phyloP scores from a whole-genome alignment of 129 eudicot genomes.

The Ambrosia artemisiifolia region DNA sequence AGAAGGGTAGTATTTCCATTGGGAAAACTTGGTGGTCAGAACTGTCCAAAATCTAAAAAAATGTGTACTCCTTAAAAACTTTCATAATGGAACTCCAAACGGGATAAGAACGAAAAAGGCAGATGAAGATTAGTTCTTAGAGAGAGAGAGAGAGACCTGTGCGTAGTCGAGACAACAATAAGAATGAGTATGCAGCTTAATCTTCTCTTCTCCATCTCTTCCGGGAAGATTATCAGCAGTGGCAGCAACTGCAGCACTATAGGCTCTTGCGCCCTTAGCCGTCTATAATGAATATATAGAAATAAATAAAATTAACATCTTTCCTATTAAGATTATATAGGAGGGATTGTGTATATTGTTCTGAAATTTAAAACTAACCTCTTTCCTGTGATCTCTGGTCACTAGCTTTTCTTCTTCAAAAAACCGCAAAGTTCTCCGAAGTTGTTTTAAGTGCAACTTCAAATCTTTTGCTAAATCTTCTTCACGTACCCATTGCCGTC shows the following conservation, averaged over 20 bases:
- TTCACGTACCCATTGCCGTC: slow-evolving; percentile 98
- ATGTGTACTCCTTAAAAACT: not conserved
- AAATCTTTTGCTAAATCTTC: slow-evolving; percentile 98
- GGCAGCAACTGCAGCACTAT: slow-evolving; percentile 92
- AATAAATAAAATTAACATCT: not conserved
- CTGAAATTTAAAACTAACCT: slow-evolving; percentile 43
- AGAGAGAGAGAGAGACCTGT: slow-evolving; percentile 52
- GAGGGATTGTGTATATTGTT: slow-evolving; percentile 7
- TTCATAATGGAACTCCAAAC: not conserved
- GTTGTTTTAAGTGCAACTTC: slow-evolving; percentile 85
- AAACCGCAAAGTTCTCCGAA: slow-evolving; percentile 81
- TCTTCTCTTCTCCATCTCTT: slow-evolving; percentile 91
- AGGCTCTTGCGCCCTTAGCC: slow-evolving; percentile 80
- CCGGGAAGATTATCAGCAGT: slow-evolving; percentile 65
- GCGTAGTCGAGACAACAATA: slow-evolving; percentile 95
- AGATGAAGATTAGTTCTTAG: not conserved
- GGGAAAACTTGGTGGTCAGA: not conserved
- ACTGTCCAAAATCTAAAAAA: not conserved
- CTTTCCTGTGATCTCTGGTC: slow-evolving; percentile 91
- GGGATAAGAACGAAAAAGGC: not conserved
- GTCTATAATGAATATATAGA: slow-evolving; percentile 47
- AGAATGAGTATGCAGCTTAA: slow-evolving; percentile 88
- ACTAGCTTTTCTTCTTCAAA: slow-evolving; percentile 92
- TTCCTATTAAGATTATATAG: not conserved
- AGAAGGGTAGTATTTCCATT: not conserved